Base-by-base conservation (phyloP, 2,329 filamentous ascomycete genomes). In the Lizonia empirigonia region DNA sequence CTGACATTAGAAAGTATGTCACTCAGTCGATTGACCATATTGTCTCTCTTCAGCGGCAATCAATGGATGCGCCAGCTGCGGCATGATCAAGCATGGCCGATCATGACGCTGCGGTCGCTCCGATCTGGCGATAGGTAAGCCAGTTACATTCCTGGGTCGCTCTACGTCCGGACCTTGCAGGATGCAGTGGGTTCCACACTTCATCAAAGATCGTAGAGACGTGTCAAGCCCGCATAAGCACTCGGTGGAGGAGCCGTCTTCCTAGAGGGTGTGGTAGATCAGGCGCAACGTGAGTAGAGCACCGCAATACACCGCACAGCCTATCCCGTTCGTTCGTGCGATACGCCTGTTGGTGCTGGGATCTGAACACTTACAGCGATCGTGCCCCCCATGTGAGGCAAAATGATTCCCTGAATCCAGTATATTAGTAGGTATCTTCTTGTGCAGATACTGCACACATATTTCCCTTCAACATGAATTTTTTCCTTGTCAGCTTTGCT, bases 401-500 rank as follows among this genome's bases (percentile, higher is more conserved):
- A 19, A 4, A 33, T 13, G 5, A 33, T 4, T 33, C n/a, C 30
- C n/a, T 18, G 30, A 33, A 33, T 33, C 30, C 18, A 33, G 30
- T 19, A 16, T 26, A 26, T 26, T 7, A 26, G 24, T 26, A 10
- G 16, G 30, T 33, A 10, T 16, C 30, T 33, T 19, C n/a, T 18
- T 7, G 30, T 33, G 16, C 6, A n/a, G n/a, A n/a, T n/a, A n/a
- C n/a, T n/a, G n/a, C n/a, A n/a, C n/a, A n/a, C n/a, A n/a, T n/a
- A n/a, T 33, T 10, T 33, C 15, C 10, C 16, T 19, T 33, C 33
- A 20, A 44, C n/a, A 50, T 44, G 15, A 50, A 32, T 44, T 50
- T 16, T 29, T 19, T 56, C 38, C 29, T 52, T 52, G 46, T 49
- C 29, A 29, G 53, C 27, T 56, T 52, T 38, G 22, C 41, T 40